phyloP scores from a whole-genome alignment of 345 rosid genomes.

The Nephelium lappaceum region DNA sequence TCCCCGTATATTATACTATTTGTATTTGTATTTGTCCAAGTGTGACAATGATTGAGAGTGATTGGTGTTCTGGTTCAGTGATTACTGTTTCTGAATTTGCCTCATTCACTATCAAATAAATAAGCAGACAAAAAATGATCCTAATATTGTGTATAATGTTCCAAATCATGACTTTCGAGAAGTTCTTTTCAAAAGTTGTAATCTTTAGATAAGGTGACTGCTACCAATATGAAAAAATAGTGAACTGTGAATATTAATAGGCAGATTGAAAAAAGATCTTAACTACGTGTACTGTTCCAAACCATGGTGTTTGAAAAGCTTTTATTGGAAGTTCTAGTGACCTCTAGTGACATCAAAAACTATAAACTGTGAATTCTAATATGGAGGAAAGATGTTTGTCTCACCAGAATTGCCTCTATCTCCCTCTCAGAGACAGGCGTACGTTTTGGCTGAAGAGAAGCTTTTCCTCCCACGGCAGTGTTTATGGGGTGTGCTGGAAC shows the following conservation, averaged over 20 bases:
- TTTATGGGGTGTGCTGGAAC: conserved; percentile 62
- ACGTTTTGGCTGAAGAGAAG: conserved; percentile 85
- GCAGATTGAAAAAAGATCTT: neutral
- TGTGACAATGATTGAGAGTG: neutral
- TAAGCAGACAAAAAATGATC: neutral
- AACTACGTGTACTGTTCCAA: neutral
- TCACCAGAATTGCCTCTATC: conserved; percentile 71
- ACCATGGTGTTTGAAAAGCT: neutral
- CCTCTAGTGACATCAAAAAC: neutral
- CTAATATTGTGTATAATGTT: neutral
- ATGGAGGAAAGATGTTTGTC: neutral
- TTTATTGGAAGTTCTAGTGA: neutral
- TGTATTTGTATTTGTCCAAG: no score
- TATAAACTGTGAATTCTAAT: neutral
- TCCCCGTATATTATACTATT: no score
- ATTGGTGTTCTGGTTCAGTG: no score
- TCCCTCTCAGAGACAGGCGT: conserved; percentile 72
- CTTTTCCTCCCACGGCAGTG: conserved; percentile 67
- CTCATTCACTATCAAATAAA: no score
- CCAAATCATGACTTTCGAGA: neutral
- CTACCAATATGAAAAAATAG: neutral
- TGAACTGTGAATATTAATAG: neutral
- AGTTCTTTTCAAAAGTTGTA: neutral
- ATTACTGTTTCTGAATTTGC: no score
- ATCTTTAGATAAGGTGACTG: no score